These are phyloP conservation scores for Crithidia bombi DNA, from an alignment of 208 protist genomes.

Conservation along the genomic window DNA sequence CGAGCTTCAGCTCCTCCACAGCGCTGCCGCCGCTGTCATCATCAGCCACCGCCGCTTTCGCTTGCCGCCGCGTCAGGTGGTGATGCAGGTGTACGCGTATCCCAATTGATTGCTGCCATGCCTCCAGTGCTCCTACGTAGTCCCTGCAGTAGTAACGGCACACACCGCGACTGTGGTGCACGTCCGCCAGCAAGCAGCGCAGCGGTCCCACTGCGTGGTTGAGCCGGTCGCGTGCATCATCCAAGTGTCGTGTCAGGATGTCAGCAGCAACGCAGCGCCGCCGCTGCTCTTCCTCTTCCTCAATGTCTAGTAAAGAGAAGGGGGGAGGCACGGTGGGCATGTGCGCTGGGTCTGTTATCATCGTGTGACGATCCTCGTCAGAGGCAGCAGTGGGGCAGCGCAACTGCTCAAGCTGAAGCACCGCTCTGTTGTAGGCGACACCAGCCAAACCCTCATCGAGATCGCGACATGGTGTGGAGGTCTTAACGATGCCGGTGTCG, in stretches of 20 bases:
- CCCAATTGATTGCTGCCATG: constrained; percentile 32
- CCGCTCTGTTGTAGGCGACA: constrained; percentile 53
- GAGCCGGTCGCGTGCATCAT: constrained; percentile 35
- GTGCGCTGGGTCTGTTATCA: not conserved
- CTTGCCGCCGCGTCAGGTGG: not conserved
- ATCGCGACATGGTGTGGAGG: no score
- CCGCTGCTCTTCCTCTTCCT: not conserved
- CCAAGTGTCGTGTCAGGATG: constrained; percentile 28
- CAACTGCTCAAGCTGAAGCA: constrained; percentile 52
- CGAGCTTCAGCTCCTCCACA: constrained; percentile 57
- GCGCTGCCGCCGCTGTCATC: no score
- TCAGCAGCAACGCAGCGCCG: not conserved
- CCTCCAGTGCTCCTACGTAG: constrained; percentile 28
- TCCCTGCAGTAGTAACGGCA: constrained; percentile 42
- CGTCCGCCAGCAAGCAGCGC: constrained; percentile 58
- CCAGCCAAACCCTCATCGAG: constrained; percentile 33
- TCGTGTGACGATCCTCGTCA: not conserved
- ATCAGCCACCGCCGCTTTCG: not conserved
- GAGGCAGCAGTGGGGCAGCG: not conserved
- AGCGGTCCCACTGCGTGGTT: constrained; percentile 36
- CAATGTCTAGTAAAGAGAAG: not conserved
- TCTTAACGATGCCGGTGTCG: no score
- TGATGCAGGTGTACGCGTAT: constrained; percentile 27
- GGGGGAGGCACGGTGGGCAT: not conserved
- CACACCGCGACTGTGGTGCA: constrained; percentile 66